phyloP scores from a whole-genome alignment of 2,329 filamentous ascomycete genomes.

The Xylariaceae sp. region DNA sequence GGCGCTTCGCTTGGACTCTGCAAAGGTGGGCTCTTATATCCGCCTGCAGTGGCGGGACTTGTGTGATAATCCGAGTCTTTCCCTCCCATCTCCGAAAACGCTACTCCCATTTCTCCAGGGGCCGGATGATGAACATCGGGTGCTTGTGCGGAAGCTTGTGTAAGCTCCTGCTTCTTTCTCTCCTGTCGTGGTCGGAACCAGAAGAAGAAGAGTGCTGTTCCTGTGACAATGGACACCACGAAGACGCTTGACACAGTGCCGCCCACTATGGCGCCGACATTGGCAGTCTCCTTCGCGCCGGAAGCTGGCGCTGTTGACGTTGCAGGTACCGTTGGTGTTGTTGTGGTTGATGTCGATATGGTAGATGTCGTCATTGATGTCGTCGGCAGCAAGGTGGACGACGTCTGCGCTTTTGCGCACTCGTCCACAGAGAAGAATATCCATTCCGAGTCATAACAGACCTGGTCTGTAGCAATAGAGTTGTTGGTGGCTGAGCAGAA shows the following conservation, averaged over 20 bases:
- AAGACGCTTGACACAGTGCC: conserved; percentile 10
- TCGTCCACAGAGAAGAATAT: conserved; percentile 11
- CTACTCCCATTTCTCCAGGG: too few species aligned
- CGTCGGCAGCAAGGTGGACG: not conserved
- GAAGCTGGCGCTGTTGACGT: not conserved
- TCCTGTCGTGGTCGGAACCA: conserved; percentile 12
- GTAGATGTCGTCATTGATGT: not conserved
- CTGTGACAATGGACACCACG: conserved; percentile 2
- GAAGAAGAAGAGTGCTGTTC: conserved; percentile 9
- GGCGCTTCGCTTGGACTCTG: not conserved
- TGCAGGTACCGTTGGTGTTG: not conserved
- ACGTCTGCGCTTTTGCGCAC: conserved; percentile 2
- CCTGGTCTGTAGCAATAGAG: not conserved
- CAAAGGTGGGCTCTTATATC: not conserved
- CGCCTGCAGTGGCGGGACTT: too few species aligned
- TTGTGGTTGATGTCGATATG: conserved; percentile 1
- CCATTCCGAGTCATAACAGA: conserved; percentile 13
- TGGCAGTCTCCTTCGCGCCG: not conserved
- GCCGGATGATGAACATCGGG: not conserved
- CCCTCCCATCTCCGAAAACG: too few species aligned
- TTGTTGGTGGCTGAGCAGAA: conserved; percentile 9
- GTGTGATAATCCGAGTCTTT: too few species aligned
- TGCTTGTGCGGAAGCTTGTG: not conserved
- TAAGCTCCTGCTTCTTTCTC: conserved; percentile 2
- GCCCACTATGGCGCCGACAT: conserved; percentile 11